Evolutionary conservation across 1,284 basidiomycete species (phyloP).

Genomic region (Boletellus dicymbophilus): DNA sequence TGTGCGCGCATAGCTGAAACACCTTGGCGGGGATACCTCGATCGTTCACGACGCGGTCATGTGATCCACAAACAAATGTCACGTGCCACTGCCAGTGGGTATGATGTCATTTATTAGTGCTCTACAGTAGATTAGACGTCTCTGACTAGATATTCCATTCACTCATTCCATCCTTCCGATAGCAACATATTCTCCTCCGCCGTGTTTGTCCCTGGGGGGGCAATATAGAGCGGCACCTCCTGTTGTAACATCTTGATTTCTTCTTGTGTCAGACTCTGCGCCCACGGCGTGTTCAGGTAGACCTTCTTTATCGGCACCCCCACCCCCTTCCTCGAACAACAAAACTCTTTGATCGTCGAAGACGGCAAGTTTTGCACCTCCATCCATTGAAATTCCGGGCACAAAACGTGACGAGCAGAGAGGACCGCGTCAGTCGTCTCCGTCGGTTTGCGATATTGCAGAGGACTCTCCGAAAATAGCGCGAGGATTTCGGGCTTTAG

Average conservation of each 20-base stretch:
- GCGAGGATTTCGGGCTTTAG: conserved; percentile 42
- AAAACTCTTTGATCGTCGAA: conserved; percentile 26
- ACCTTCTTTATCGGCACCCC: conserved; percentile 37
- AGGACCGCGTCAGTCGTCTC: conserved; percentile 5
- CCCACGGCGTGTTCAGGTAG: conserved; percentile 34
- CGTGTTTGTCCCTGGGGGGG: conserved; percentile 36
- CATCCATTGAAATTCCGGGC: conserved; percentile 43
- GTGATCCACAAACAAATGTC: conserved; percentile 21
- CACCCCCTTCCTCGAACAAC: conserved; percentile 27
- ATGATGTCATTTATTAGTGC: not conserved
- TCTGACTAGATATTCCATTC: conserved; percentile 9
- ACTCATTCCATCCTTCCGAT: conserved; percentile 20
- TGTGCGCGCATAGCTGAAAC: no score
- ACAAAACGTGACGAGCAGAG: conserved; percentile 29
- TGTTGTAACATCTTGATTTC: conserved; percentile 20
- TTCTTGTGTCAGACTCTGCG: conserved; percentile 11
- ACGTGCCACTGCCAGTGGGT: no score
- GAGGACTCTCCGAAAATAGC: conserved; percentile 44
- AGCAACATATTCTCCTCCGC: conserved; percentile 39
- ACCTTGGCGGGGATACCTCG: no score
- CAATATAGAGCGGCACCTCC: conserved; percentile 26
- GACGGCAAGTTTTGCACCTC: conserved; percentile 39
- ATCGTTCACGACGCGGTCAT: conserved; percentile 28
- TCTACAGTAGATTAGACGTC: conserved; percentile 12
- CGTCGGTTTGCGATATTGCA: conserved; percentile 16